Conservation (phyloP, 495 filamentous ascomycete genomes). For the Pseudevernia furfuracea region DNA sequence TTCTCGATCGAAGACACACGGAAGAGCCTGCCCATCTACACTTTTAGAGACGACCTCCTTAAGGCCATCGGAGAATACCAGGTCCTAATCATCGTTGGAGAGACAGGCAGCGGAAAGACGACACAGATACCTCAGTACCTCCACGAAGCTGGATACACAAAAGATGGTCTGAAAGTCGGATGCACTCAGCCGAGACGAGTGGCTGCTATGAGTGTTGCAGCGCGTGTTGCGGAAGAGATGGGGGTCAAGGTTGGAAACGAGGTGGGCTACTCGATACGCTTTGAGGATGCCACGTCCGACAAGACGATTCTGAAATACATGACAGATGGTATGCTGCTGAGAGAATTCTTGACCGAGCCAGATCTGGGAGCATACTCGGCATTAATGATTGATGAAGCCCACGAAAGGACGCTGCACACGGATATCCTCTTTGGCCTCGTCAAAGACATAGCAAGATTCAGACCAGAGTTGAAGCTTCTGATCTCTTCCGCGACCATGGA, state of each 20-base stretch:
- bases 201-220: conserved; percentile 86
- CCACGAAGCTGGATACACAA: conserved; percentile 82
- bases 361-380: conserved; percentile 77
- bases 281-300: conserved; percentile 87
- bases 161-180: conserved; percentile 51
- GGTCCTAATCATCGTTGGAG: conserved; percentile 77
- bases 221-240: conserved; percentile 87
- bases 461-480: conserved; percentile 83
- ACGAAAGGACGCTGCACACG: conserved; percentile 86
- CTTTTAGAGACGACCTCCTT: conserved; percentile 65
- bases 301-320: conserved; percentile 95
- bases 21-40: conserved; percentile 85
- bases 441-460: conserved; percentile 81
- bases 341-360: conserved; percentile 87
- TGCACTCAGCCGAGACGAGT: conserved; percentile 72
- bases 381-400: conserved; percentile 95
- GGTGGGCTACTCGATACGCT: conserved; percentile 93
- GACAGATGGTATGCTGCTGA: conserved; percentile 94
- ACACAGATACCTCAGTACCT: conserved; percentile 86
- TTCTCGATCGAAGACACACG: conserved; percentile 82
- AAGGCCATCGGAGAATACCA: conserved; percentile 70
- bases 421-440: conserved; percentile 87
- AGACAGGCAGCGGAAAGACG: conserved; percentile 87
- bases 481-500: conserved; percentile 96
- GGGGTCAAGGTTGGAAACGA: conserved; percentile 86